Evolutionary conservation across 2,329 filamentous ascomycete genomes (phyloP), one percentile per base, ranked within the genome.

Genomic region (Colletotrichum sp.): DNA sequence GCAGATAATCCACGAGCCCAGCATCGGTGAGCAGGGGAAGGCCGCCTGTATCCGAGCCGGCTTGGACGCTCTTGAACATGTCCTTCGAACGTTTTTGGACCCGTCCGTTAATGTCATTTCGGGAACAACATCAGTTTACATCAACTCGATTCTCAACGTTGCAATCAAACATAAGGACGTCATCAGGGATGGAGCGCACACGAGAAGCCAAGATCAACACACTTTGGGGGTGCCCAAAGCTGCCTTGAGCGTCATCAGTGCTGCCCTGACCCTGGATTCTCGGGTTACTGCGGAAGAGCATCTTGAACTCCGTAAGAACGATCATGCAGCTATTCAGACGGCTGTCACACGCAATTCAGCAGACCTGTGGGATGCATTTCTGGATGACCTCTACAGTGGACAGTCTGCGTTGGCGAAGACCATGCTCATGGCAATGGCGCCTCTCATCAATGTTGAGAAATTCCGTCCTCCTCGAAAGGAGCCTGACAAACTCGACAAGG

Each of bases 321-420:
- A 73, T n/a, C 49, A 76, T 32, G 57, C 59, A 22, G 61, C 90
- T 59, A 89, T 95, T 25, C 93, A 94, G 66, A 90, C 93, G 79
- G 91, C 94, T 73, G 85, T 94, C 57, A 91, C 92, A 78, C 92
- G 93, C 22, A 91, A 95, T 72, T 96, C 95, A 0, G 89, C 93
- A 19, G 90, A 92, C 19, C 91, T 98, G 57, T 98, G 96, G 94
- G 94, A 95, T 78, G 90, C 92, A 2, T 93, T 96, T 63, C 88
- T 95, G 63, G 90, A 93, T 66, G 91, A 92, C 30, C 89, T 97
- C 65, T 90, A 92, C 78, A 89, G 91, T 32, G 90, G 92, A 39
- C 91, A 94, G 78, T 85, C 94, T n/a, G 89, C 92, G 7, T 87
- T 98, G n/a, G 95, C 95, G 1, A 93, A 91, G 65, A 91, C 92